phyloP scores from a whole-genome alignment of 306 rosid genomes.

The Prunus padus region DNA sequence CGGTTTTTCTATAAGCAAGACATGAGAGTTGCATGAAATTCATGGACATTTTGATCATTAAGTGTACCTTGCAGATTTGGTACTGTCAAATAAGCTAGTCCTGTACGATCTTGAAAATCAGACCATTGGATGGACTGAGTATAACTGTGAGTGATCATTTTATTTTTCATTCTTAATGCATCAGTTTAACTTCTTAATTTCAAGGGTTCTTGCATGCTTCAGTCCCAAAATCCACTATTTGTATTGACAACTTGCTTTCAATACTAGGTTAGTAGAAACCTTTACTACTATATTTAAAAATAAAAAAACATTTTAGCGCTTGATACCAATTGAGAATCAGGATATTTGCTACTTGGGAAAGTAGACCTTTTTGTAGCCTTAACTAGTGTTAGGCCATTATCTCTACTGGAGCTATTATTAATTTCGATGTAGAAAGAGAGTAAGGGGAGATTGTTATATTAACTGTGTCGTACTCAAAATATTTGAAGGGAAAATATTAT shows the following conservation, averaged over 20 bases:
- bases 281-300: no score
- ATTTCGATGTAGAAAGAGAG: not conserved
- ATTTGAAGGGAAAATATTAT: not conserved
- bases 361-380: not conserved
- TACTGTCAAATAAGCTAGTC: conserved; percentile 89
- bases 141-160: conserved; percentile 69
- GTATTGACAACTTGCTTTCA: not conserved
- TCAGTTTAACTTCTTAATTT: not conserved
- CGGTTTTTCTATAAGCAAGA: not conserved
- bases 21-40: not conserved
- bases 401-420: not conserved
- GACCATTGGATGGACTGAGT: conserved; percentile 90
- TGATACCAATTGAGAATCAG: not conserved
- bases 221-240: not conserved
- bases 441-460: not conserved
- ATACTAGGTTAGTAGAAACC: not conserved
- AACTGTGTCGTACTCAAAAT: not conserved
- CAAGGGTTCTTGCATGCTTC: not conserved
- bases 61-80: conserved; percentile 69
- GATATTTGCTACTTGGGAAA: not conserved
- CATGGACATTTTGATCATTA: conserved; percentile 7
- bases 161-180: not conserved
- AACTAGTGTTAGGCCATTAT: not conserved
- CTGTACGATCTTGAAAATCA: conserved; percentile 87
- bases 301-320: not conserved